Evolutionary conservation across 2,329 filamentous ascomycete genomes (phyloP).

Genomic region (Colletotrichum cereale): DNA sequence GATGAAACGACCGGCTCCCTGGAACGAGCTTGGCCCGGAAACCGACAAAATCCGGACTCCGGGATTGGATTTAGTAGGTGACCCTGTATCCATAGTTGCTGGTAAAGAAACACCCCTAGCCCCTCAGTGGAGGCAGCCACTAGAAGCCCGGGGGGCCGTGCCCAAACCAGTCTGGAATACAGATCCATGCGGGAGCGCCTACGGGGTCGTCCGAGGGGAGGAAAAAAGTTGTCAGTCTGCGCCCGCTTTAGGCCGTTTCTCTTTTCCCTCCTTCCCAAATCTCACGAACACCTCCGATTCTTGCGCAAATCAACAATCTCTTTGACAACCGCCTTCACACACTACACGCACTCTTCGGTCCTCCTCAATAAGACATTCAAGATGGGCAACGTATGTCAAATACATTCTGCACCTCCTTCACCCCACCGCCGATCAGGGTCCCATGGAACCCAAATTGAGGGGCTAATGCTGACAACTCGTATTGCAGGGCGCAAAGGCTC

Average conservation of each 20-base stretch:
- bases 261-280: slow-evolving; percentile 6
- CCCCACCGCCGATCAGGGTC: slow-evolving; percentile 38
- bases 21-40: slow-evolving; percentile 6
- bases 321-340: neutral
- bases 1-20: slow-evolving; percentile 27
- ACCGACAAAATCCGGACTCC: slow-evolving; percentile 8
- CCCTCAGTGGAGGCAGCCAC: slow-evolving; percentile 28
- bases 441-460: slow-evolving; percentile 39
- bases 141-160: slow-evolving; percentile 10
- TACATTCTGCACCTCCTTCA: slow-evolving; percentile 12
- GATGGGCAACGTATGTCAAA: slow-evolving; percentile 42
- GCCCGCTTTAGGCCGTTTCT: slow-evolving; percentile 10
- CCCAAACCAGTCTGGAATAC: slow-evolving; percentile 23
- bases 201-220: slow-evolving; percentile 24
- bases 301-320: neutral
- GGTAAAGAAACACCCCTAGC: slow-evolving; percentile 5
- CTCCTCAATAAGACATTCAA: slow-evolving; percentile 9
- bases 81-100: neutral
- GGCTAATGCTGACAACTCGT: slow-evolving; percentile 34
- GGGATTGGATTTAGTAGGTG: neutral
- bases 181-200: slow-evolving; percentile 34
- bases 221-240: slow-evolving; percentile 12
- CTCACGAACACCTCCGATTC: slow-evolving; percentile 7
- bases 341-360: neutral
- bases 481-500: slow-evolving; percentile 72